These are phyloP conservation scores for Claviceps sp. DNA, from an alignment of 2,329 filamentous ascomycete genomes.

Conservation along the genomic window DNA sequence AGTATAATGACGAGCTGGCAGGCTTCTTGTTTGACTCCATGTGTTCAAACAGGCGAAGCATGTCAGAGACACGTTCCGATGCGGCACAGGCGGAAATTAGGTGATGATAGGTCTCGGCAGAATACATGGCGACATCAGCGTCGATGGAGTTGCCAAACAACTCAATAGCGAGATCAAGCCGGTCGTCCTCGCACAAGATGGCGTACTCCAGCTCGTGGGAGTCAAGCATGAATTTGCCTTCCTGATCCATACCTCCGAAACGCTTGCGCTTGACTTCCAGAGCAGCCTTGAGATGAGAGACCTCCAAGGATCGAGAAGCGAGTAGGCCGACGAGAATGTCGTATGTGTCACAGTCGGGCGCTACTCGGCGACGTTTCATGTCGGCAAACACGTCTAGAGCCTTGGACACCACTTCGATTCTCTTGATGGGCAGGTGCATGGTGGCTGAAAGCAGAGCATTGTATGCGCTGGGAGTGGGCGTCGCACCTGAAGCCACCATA, in stretches of 20 bases:
- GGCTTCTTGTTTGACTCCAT: slow-evolving; percentile 69
- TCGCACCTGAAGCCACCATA: slow-evolving; percentile 71
- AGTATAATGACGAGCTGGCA: slow-evolving; percentile 72
- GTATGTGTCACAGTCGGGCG: slow-evolving; percentile 75
- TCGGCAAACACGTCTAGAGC: slow-evolving; percentile 91
- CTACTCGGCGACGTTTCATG: slow-evolving; percentile 78
- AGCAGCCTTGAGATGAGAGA: slow-evolving; percentile 55
- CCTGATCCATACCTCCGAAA: slow-evolving; percentile 74
- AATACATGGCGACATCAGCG: slow-evolving; percentile 51
- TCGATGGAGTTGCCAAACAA: slow-evolving; percentile 67
- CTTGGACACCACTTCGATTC: slow-evolving; percentile 76
- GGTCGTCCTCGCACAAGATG: slow-evolving; percentile 76
- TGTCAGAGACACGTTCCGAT: slow-evolving; percentile 68
- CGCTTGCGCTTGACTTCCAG: slow-evolving; percentile 74
- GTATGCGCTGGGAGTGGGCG: slow-evolving; percentile 76
- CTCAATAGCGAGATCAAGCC: slow-evolving; percentile 71
- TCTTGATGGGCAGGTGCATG: slow-evolving; percentile 65
- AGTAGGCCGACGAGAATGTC: slow-evolving; percentile 75
- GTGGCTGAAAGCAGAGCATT: slow-evolving; percentile 79
- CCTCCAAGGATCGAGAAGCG: slow-evolving; percentile 67
- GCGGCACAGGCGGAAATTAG: slow-evolving; percentile 81
- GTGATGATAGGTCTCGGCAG: slow-evolving; percentile 70
- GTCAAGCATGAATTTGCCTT: slow-evolving; percentile 74
- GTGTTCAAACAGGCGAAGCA: slow-evolving; percentile 82
- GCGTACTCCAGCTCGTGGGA: slow-evolving; percentile 80